Conservation (phyloP, 176 grass and related monocot genomes). For the Alloteropsis semialata region DNA sequence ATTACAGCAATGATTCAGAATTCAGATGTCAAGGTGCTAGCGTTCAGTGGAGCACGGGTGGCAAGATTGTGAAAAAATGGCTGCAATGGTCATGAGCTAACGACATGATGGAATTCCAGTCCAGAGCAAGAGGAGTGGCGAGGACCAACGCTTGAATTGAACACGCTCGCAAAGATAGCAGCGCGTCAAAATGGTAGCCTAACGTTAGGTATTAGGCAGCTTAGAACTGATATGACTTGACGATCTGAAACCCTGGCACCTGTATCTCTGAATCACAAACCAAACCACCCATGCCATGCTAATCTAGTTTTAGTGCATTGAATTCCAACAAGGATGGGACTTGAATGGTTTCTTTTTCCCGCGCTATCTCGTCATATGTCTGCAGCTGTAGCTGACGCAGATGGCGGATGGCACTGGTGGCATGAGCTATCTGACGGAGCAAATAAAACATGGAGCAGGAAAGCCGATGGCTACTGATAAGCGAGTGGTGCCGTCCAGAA, state of each 20-base stretch:
- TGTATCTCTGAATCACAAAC: background rate
- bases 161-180: background rate
- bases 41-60: background rate
- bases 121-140: background rate
- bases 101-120: background rate
- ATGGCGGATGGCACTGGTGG: background rate
- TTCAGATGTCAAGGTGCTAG: background rate
- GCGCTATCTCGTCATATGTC: background rate
- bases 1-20: background rate
- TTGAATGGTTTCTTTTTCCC: background rate
- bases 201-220: slow-evolving; percentile 29
- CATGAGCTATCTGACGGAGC: background rate
- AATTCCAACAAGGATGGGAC: background rate
- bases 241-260: background rate
- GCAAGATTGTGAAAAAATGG: background rate
- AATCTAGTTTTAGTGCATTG: background rate
- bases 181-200: slow-evolving; percentile 8
- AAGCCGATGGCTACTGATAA: background rate
- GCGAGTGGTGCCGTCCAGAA: background rate
- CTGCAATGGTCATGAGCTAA: background rate
- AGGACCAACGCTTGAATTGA: background rate
- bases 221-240: slow-evolving; percentile 5
- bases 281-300: background rate
- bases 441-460: background rate
- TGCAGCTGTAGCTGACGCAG: background rate